phyloP scores from a whole-genome alignment of 495 filamentous ascomycete genomes.

The Aspergillus diversus region DNA sequence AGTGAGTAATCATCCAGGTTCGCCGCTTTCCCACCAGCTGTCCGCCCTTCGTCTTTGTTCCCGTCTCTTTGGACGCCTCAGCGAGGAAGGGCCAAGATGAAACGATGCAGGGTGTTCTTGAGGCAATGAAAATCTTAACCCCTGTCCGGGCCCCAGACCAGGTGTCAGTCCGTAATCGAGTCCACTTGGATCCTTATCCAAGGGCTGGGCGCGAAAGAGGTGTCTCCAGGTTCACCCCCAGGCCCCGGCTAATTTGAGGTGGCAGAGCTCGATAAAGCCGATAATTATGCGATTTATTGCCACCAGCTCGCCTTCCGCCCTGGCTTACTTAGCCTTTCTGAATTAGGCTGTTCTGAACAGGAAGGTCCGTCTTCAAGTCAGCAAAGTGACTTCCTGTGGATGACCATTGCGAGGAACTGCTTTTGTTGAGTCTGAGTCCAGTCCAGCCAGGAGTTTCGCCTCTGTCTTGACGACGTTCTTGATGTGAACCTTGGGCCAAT shows the following conservation, averaged over 20 bases:
- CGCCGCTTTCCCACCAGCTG: not conserved
- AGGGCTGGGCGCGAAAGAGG: not conserved
- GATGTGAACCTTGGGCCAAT: conserved; percentile 4
- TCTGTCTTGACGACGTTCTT: conserved; percentile 3
- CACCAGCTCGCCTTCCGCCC: not conserved
- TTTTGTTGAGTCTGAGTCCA: not conserved
- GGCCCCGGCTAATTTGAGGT: conserved; percentile 15
- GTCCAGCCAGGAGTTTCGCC: conserved; percentile 10
- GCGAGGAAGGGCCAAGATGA: conserved; percentile 13
- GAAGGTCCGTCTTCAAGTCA: not conserved
- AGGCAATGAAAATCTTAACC: conserved; percentile 11
- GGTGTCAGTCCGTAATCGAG: not conserved
- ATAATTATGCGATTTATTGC: conserved; percentile 15
- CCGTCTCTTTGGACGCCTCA: conserved; percentile 10
- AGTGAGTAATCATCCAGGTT: conserved; percentile 1
- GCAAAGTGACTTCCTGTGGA: not conserved
- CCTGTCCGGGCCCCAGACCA: conserved; percentile 19
- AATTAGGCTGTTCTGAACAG: conserved; percentile 6
- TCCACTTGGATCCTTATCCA: not conserved
- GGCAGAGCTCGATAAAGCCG: conserved; percentile 9
- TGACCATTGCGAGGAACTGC: too few relatives aligned
- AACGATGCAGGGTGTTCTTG: conserved; percentile 24
- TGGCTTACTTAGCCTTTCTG: not conserved
- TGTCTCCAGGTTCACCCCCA: not conserved
- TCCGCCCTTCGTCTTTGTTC: conserved; percentile 1